phyloP scores from a whole-genome alignment of 2,329 filamentous ascomycete genomes.

The Clarireedia monteithiana region DNA sequence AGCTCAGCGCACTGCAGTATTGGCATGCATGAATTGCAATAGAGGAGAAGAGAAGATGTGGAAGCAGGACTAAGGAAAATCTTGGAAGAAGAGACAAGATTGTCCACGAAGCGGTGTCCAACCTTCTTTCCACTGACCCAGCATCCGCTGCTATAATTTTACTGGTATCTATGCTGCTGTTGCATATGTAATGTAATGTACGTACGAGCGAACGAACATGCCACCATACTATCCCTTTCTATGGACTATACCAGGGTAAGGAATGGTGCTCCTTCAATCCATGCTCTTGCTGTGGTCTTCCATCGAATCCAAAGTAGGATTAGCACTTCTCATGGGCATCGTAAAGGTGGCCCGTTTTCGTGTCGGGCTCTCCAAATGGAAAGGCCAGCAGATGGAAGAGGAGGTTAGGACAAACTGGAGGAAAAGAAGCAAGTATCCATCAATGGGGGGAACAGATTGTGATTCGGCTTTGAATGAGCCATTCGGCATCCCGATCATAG shows the following conservation, averaged over 20 bases:
- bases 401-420: background rate
- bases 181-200: background rate
- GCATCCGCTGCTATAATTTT: background rate
- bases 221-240: background rate
- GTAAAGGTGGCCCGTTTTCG: no score
- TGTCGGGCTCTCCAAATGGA: no score
- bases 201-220: background rate
- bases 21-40: conserved; percentile 6
- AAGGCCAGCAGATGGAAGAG: no score
- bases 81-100: background rate
- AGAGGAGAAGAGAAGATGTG: background rate
- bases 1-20: conserved; percentile 6
- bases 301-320: no score
- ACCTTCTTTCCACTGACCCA: background rate
- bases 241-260: background rate
- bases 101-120: background rate
- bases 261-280: no score
- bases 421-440: background rate
- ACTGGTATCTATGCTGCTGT: background rate
- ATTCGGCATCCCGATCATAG: conserved; percentile 6
- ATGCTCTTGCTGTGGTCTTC: no score
- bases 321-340: no score
- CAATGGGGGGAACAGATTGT: background rate
- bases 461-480: conserved; percentile 1
- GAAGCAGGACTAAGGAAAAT: background rate